A percentile compares a stretch with the other conserved stretches of the same genome.
These are phyloP conservation scores for Venturia asperata DNA, from an alignment of 2,329 filamentous ascomycete species.

Conservation along the genomic window DNA sequence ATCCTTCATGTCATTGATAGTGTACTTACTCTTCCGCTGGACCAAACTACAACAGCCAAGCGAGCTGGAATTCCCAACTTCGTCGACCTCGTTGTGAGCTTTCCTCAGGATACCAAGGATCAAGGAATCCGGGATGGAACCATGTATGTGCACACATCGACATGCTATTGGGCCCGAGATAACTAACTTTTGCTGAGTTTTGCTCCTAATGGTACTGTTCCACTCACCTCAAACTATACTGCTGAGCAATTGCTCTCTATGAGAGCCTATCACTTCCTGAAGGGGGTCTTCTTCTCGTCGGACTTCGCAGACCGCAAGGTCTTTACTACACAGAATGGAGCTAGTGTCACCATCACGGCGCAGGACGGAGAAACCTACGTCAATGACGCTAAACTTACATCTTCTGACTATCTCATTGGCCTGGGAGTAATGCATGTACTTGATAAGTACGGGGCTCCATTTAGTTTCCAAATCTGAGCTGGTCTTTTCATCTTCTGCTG, in stretches of 20 bases:
- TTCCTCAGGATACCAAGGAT: not conserved
- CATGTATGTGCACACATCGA: not conserved
- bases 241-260: not conserved
- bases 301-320: not conserved
- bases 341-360: conserved; percentile 1
- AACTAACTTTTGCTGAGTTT: not conserved
- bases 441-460: not conserved
- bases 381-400: conserved; percentile 9
- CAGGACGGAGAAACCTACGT: conserved; percentile 2
- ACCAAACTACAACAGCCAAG: not conserved
- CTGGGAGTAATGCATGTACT: conserved; percentile 5
- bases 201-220: not conserved
- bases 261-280: not conserved
- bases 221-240: not conserved
- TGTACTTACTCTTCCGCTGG: not conserved
- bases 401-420: not conserved
- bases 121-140: not conserved
- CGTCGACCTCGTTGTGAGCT: not conserved
- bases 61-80: conserved; percentile 2
- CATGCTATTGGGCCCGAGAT: not conserved
- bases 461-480: not conserved
- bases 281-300: not conserved
- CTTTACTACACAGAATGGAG: not conserved
- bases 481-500: not conserved
- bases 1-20: not conserved